Evolutionary conservation across 2,329 filamentous ascomycete genomes (phyloP).

Genomic region (Phyllosticta citriasiana): DNA sequence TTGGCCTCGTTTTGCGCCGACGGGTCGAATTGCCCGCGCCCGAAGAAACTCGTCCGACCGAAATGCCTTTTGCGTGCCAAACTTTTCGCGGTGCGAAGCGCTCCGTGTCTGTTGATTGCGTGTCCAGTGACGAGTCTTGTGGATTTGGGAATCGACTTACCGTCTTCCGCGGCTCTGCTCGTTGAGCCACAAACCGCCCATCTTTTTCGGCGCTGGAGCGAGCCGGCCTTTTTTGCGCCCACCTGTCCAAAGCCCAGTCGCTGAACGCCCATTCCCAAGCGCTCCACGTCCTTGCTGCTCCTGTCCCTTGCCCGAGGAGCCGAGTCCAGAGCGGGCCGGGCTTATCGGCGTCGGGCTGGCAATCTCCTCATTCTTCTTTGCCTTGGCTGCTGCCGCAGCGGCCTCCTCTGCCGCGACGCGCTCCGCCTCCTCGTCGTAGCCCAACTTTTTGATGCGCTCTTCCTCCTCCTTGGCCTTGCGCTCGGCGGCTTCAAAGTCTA

Average conservation of each 20-base stretch:
- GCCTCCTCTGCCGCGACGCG: slow-evolving; percentile 38
- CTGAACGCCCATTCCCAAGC: slow-evolving; percentile 79
- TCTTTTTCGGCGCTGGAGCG: slow-evolving; percentile 55
- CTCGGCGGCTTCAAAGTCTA: slow-evolving; percentile 97
- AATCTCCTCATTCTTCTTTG: slow-evolving; percentile 39
- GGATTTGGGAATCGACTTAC: slow-evolving; percentile 38
- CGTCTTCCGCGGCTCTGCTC: slow-evolving; percentile 54
- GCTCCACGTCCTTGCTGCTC: slow-evolving; percentile 68
- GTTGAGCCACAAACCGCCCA: slow-evolving; percentile 86
- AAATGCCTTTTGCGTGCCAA: slow-evolving; percentile 87
- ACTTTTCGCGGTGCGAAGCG: slow-evolving; percentile 79
- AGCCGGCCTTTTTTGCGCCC: slow-evolving; percentile 50
- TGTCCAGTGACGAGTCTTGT: background rate
- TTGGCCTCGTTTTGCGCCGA: slow-evolving; percentile 76
- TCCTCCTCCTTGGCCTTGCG: slow-evolving; percentile 96
- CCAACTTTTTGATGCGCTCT: slow-evolving; percentile 87
- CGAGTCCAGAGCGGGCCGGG: slow-evolving; percentile 51
- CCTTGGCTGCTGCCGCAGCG: slow-evolving; percentile 29
- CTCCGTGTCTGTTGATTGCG: slow-evolving; percentile 41
- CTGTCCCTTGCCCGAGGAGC: slow-evolving; percentile 47
- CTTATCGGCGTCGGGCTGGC: slow-evolving; percentile 68
- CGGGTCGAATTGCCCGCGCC: slow-evolving; percentile 78
- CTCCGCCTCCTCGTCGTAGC: slow-evolving; percentile 89
- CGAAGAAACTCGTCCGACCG: slow-evolving; percentile 98
- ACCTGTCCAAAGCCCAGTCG: slow-evolving; percentile 84